These are phyloP conservation scores for Penicillium antarcticum DNA, from an alignment of 495 filamentous ascomycete species.

Conservation along the genomic window DNA sequence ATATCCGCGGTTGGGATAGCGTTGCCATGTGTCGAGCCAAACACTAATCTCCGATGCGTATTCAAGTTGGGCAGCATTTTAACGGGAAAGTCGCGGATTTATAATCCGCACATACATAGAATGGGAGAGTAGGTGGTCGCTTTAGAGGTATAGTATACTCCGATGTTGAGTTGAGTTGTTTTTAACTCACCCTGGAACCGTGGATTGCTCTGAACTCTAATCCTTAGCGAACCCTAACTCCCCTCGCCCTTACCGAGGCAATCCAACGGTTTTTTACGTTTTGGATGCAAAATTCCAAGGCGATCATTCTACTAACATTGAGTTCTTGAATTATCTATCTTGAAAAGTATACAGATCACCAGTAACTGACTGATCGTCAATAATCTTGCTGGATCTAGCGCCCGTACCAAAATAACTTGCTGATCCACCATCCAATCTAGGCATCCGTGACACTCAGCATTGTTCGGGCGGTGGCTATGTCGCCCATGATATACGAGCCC, in stretches of 20 bases:
- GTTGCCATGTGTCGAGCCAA: slow-evolving; percentile 13
- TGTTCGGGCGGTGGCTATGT: slow-evolving; percentile 1
- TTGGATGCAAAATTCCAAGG: too few relatives aligned
- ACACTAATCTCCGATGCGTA: slow-evolving; percentile 5
- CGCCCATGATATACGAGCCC: neutral
- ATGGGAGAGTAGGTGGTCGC: too few relatives aligned
- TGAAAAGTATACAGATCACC: neutral
- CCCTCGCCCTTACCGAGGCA: neutral
- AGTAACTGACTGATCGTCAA: neutral
- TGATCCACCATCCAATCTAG: neutral
- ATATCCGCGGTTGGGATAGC: slow-evolving; percentile 3
- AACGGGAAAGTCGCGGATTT: too few relatives aligned
- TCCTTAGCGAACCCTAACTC: slow-evolving; percentile 1
- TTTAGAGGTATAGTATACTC: too few relatives aligned
- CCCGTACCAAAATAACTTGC: neutral
- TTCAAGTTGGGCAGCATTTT: slow-evolving; percentile 6
- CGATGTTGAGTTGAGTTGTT: slow-evolving; percentile 1
- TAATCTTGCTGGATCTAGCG: neutral
- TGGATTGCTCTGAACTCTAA: slow-evolving; percentile 8
- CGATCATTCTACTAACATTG: too few relatives aligned
- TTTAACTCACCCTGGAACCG: neutral
- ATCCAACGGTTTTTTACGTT: too few relatives aligned
- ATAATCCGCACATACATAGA: too few relatives aligned
- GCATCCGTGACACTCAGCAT: neutral
- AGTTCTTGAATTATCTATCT: too few relatives aligned